Conservation (phyloP, 805 yeast species). For the Starmerella roubikii region DNA sequence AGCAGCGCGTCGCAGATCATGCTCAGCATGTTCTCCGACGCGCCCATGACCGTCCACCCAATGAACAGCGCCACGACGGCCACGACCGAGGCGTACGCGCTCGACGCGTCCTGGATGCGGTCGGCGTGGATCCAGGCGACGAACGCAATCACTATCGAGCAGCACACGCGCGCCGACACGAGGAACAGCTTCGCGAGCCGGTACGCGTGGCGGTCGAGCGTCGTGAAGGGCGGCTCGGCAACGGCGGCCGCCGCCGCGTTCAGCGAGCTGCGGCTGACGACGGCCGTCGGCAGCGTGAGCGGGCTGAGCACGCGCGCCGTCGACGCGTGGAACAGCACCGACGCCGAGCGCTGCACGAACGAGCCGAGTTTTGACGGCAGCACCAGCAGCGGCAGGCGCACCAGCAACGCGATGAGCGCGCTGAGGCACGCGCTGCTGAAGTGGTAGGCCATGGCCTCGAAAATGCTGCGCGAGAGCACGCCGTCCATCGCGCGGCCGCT, state of each 20-base stretch:
- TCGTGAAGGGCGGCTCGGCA: conserved; percentile 8
- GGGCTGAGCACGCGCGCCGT: conserved; percentile 25
- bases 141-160: conserved; percentile 28
- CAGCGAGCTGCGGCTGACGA: conserved; percentile 26
- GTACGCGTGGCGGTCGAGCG: conserved; percentile 25
- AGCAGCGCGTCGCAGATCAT: conserved; percentile 27
- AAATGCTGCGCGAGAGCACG: conserved; percentile 6
- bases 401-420: conserved; percentile 24
- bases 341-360: conserved; percentile 19
- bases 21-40: conserved; percentile 31
- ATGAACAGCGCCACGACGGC: conserved; percentile 30
- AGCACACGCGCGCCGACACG: conserved; percentile 27
- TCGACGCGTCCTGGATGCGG: conserved; percentile 23
- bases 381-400: conserved; percentile 27
- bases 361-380: conserved; percentile 24
- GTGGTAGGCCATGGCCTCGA: conserved; percentile 23
- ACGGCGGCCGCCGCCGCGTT: conserved; percentile 24
- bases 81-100: conserved; percentile 30
- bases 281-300: conserved; percentile 28
- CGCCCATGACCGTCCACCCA: conserved; percentile 33
- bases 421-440: conserved; percentile 29
- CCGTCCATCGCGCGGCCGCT: conserved; percentile 21
- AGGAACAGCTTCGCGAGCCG: conserved; percentile 28
- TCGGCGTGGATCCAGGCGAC: conserved; percentile 32
- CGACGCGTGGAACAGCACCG: conserved; percentile 23